Percentiles rank a stretch among this genome's conserved stretches.
phyloP scores from a whole-genome alignment of 805 yeast species.

The Saturnispora sekii region DNA sequence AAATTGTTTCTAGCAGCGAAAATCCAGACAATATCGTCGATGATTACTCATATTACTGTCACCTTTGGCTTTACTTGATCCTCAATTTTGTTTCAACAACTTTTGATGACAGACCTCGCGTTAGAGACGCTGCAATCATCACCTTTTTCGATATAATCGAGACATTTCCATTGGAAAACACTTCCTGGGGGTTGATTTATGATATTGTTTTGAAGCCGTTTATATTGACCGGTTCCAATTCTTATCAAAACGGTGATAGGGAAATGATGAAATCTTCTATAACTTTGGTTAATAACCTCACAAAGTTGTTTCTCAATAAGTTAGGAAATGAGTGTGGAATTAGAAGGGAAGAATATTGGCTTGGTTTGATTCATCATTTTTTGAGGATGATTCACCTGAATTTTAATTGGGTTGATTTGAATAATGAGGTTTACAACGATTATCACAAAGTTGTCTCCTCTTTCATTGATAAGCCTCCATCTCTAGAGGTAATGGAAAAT shows the following conservation, averaged over 20 bases:
- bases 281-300: conserved; percentile 56
- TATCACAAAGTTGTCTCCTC: conserved; percentile 38
- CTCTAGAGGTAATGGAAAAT: conserved; percentile 24
- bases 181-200: conserved; percentile 64
- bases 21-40: conserved; percentile 10
- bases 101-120: conserved; percentile 61
- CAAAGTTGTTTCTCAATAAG: conserved; percentile 48
- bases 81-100: conserved; percentile 54
- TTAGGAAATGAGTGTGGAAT: conserved; percentile 28
- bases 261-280: conserved; percentile 55
- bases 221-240: conserved; percentile 26
- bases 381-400: conserved; percentile 31
- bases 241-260: conserved; percentile 9
- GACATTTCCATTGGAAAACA: conserved; percentile 50
- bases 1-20: conserved; percentile 8
- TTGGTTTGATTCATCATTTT: conserved; percentile 41
- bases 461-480: conserved; percentile 15
- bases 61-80: conserved; percentile 57
- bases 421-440: conserved; percentile 45
- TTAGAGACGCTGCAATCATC: conserved; percentile 82
- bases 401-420: conserved; percentile 38
- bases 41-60: conserved; percentile 25
- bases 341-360: conserved; percentile 39
- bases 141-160: conserved; percentile 78
- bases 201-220: conserved; percentile 46